A percentile compares a stretch with the other conserved stretches of the same genome.
These are phyloP conservation scores for Heliamphora pulchella DNA, from an alignment of 179 eudicot genomes.

Conservation along the genomic window DNA sequence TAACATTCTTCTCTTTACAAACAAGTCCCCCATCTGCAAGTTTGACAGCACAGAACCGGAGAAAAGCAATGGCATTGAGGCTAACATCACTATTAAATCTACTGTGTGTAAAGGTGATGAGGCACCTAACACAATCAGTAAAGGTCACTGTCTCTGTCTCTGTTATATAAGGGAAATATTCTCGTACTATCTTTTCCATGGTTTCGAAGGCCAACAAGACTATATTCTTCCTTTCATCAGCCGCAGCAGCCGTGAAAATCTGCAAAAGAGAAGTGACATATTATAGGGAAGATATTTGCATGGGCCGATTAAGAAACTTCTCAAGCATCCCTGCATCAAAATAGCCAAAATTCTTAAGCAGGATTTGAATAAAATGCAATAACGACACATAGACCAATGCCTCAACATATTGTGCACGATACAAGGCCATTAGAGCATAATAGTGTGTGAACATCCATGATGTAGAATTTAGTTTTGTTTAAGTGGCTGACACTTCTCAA, in stretches of 20 bases:
- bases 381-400: neutral
- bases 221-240: conserved; percentile 89
- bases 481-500: too few species aligned
- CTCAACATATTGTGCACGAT: neutral
- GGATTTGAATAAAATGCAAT: neutral
- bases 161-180: conserved; percentile 86
- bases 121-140: conserved; percentile 92
- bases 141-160: conserved; percentile 88
- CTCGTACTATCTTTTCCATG: conserved; percentile 95
- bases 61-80: conserved; percentile 97
- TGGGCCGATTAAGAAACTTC: conserved; percentile 1
- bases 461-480: neutral
- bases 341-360: neutral
- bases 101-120: conserved; percentile 90
- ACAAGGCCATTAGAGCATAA: neutral
- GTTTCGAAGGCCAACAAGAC: conserved; percentile 94
- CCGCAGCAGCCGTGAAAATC: conserved; percentile 98
- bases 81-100: conserved; percentile 87
- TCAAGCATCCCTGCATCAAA: neutral
- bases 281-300: conserved; percentile 10
- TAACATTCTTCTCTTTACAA: conserved; percentile 50
- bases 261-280: conserved; percentile 27
- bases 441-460: neutral
- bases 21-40: conserved; percentile 93
- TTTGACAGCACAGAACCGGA: conserved; percentile 94